Conservation (phyloP, 805 yeast species). For the Brettanomyces naardenensis region DNA sequence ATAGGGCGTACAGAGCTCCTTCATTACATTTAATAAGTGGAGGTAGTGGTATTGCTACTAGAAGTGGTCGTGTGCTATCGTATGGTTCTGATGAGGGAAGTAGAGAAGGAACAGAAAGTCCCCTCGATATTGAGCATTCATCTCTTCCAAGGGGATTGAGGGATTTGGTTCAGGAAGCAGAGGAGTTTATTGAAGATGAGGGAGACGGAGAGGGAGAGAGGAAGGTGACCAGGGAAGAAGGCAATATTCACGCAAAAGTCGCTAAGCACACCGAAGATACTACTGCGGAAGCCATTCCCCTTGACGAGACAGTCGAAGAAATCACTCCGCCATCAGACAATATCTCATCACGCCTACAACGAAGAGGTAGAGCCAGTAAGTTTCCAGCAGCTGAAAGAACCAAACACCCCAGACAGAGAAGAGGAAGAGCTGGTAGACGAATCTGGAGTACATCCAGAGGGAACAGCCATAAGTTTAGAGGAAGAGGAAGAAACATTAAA, state of each 20-base stretch:
- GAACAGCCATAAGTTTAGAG: neutral
- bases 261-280: too few relatives aligned
- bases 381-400: too few relatives aligned
- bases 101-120: neutral
- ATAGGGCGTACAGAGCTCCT: slow-evolving; percentile 16
- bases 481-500: neutral
- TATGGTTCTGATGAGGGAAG: slow-evolving; percentile 19
- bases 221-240: slow-evolving; percentile 1
- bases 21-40: slow-evolving; percentile 14
- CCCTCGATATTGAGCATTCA: neutral
- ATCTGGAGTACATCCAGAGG: neutral
- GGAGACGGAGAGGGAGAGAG: slow-evolving; percentile 2
- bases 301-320: too few relatives aligned
- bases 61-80: slow-evolving; percentile 23
- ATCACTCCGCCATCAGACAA: too few relatives aligned
- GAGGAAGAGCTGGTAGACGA: neutral
- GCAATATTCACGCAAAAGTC: too few relatives aligned
- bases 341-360: too few relatives aligned
- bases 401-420: neutral
- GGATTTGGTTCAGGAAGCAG: slow-evolving; percentile 2
- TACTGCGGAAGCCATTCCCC: too few relatives aligned
- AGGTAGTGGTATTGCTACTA: slow-evolving; percentile 20
- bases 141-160: slow-evolving; percentile 1
- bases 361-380: too few relatives aligned
- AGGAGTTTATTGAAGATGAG: slow-evolving; percentile 3